Evolutionary conservation across 2,329 filamentous ascomycete species (phyloP), one percentile per base, ranked within the genome.

Genomic region (Pyrenochaeta sp.): DNA sequence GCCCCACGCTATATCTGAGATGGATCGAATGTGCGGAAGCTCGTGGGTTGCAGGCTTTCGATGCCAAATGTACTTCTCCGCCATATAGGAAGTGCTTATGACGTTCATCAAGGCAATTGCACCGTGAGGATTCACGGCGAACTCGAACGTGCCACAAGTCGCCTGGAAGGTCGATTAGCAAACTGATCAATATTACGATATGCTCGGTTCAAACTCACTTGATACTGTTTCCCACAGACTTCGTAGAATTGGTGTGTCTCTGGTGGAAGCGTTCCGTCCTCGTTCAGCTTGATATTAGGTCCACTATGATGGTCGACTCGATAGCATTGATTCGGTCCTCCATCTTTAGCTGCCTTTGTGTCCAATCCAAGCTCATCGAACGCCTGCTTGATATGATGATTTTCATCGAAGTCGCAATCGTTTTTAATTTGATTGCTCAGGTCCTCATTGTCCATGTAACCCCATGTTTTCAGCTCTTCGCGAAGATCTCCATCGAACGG

Each of bases 251-350:
- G 45, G 8, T 49, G 30, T n/a, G 28, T 18, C 6, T 43, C 35
- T 10, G 3, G 13, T 3, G 48, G 51, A 6, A 54, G 35, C 9
- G 13, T 34, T 6, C 42, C 38, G 15, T 54, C 39, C 6, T 36
- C 27, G 11, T 45, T 32, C n/a, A 48, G 41, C 27, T 43, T 42
- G 14, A 54, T 40, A 4, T 37, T 42, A 19, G 41, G 35, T 4
- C 48, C 44, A 30, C 47, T 31, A 8, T 37, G 20, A 22, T 54
- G 51, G 10, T 49, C 35, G 10, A 54, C 32, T 20, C 36, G 31
- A 22, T 52, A 43, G 13, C 51, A 51, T 2, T 39, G 35, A 35
- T 54, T 54, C 3, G 41, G 44, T 0, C 51, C 51, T 14, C 51
- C 44, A 7, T 49, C 35, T 7, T 35, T 42, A n/a, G 31, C 27